Evolutionary conservation across 2,329 filamentous ascomycete species (phyloP).

Genomic region (Sporothrix humicola): DNA sequence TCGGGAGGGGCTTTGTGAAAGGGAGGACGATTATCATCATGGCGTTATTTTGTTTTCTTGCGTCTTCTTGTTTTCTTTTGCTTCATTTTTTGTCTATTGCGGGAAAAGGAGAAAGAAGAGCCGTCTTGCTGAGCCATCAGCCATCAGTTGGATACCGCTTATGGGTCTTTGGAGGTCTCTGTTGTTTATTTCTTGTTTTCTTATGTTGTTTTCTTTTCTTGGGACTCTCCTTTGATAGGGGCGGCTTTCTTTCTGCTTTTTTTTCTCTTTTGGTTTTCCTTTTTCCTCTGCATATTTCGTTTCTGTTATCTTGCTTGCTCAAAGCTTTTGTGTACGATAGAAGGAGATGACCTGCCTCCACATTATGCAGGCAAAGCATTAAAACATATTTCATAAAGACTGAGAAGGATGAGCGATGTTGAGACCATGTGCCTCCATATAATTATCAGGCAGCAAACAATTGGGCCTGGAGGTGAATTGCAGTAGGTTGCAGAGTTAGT

Average conservation of each 20-base stretch:
- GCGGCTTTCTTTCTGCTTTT: neutral
- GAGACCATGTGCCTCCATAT: too few relatives aligned
- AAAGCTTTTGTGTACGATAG: slow-evolving; percentile 26
- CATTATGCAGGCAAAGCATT: slow-evolving; percentile 15
- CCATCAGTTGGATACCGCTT: neutral
- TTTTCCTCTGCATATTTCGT: neutral
- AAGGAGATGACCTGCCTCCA: slow-evolving; percentile 18
- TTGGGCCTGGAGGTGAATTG: too few relatives aligned
- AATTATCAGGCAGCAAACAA: too few relatives aligned
- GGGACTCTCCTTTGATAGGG: neutral
- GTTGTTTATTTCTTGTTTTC: neutral
- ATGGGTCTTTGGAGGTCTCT: neutral
- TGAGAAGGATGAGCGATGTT: neutral
- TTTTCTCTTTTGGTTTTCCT: neutral
- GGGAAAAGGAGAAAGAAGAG: neutral
- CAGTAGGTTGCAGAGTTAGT: too few relatives aligned
- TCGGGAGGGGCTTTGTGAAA: neutral
- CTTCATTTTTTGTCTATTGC: neutral
- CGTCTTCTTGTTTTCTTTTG: slow-evolving; percentile 12
- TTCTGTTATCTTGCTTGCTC: neutral
- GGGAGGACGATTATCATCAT: slow-evolving; percentile 7
- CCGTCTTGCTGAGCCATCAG: neutral
- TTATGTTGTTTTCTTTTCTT: neutral
- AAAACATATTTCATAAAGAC: neutral
- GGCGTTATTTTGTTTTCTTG: slow-evolving; percentile 26